Conservation (phyloP, 163 green algal species). For the Chlorella variabilis region DNA sequence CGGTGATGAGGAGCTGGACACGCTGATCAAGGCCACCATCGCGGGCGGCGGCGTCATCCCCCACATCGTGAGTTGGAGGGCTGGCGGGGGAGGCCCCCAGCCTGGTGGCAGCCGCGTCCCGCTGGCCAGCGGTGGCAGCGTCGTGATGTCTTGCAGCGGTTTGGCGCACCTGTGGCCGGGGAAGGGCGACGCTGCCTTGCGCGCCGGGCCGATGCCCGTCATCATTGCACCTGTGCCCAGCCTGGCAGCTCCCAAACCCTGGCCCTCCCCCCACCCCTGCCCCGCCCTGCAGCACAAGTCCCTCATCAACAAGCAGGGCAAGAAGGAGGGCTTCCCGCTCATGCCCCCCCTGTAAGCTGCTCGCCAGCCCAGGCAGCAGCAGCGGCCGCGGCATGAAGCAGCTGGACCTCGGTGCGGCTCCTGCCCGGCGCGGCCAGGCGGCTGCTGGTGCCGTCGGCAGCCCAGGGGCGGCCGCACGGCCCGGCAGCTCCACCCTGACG, state of each 20-base stretch:
- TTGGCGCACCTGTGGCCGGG: too few relatives aligned
- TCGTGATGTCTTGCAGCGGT: too few relatives aligned
- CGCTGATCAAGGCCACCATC: constrained; percentile 93
- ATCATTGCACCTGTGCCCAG: too few relatives aligned
- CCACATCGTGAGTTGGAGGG: constrained; percentile 86
- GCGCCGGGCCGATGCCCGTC: too few relatives aligned
- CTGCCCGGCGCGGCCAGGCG: neutral
- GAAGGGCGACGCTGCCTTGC: too few relatives aligned
- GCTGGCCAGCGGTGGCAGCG: too few relatives aligned
- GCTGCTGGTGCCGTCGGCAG: neutral
- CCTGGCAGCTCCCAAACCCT: too few relatives aligned
- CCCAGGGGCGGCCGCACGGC: neutral
- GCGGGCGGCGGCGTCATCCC: constrained; percentile 99
- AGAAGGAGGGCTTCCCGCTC: constrained; percentile 68
- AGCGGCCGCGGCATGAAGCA: neutral
- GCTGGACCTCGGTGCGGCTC: neutral
- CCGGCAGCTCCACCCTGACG: neutral
- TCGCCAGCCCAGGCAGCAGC: neutral
- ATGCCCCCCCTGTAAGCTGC: constrained; percentile 35
- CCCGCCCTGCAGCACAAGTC: constrained; percentile 87
- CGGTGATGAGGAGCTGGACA: constrained; percentile 94
- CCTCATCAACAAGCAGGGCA: constrained; percentile 96
- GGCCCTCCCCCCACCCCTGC: too few relatives aligned
- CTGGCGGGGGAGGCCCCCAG: too few relatives aligned
- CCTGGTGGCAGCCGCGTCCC: too few relatives aligned